Evolutionary conservation across 1,284 basidiomycete genomes (phyloP), one percentile per base, ranked within the genome.

Genomic region (Ganoderma meredithae): DNA sequence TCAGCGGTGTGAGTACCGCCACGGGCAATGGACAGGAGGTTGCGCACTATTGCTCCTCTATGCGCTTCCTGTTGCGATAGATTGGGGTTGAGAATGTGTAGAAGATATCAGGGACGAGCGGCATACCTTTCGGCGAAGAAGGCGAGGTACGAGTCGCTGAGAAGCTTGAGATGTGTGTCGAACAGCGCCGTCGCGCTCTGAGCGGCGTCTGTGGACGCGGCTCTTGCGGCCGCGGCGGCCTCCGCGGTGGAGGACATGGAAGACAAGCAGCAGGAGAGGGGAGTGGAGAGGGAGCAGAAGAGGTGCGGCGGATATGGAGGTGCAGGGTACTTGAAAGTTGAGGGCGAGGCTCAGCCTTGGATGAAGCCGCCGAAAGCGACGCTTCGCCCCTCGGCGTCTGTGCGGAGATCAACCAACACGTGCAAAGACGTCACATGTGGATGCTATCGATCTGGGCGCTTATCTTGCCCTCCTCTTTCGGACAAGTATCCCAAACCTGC

Each of bases 101-200:
- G 41, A 36, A 61, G 60, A 61, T 41, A 68, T 60, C 71, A 62
- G 33, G 43, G 52, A 68, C 58, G 79, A 41, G 41, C 36, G 15
- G 36, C 88, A 74, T 75, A 93, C 94, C 95, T 85, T 83, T 96
- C 95, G 78, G 89, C 86, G 80, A 96, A 96, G 83, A 96, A 96
- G 71, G 76, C 83, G 71, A 96, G 85, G 78, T 95, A 95, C 10
- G 91, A 92, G 73, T 95, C 92, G 40, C 87, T 83, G 60, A 95
- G 78, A 69, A 89, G 83, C 70, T 83, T 87, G 47, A 95, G 86
- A 73, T 95, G 89, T 47, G 84, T 78, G 65, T 95, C 93, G 75
- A 94, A 95, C 63, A 89, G 81, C 0, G 88, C 85, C 55, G 93
- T 79, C 6, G 92, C 91, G 6, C 90, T 90, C 73, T 73, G 71